These are phyloP conservation scores for Ceratobasidium sp. DNA, from an alignment of 1,284 basidiomycete genomes.

Conservation along the genomic window DNA sequence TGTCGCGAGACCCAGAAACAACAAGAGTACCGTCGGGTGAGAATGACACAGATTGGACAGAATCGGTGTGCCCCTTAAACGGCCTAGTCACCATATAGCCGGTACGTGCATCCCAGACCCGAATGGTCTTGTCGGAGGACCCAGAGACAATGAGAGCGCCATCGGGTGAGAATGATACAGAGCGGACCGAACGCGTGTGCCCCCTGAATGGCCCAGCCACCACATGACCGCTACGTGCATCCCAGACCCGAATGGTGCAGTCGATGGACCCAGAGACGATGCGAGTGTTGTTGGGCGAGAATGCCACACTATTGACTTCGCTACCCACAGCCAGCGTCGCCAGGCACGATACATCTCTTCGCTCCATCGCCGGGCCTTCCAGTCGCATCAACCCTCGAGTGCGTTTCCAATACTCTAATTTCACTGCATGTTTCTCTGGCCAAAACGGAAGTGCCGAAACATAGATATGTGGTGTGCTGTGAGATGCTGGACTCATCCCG, in stretches of 20 bases:
- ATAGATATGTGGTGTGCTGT: conserved; percentile 7
- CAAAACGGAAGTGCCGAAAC: background rate
- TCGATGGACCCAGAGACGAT: conserved; percentile 46
- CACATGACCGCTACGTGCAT: conserved; percentile 53
- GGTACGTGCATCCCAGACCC: conserved; percentile 29
- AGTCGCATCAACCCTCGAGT: background rate
- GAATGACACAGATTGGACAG: background rate
- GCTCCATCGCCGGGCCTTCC: background rate
- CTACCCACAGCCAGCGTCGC: background rate
- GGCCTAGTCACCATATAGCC: conserved; percentile 12
- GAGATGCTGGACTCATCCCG: background rate
- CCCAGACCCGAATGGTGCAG: conserved; percentile 62
- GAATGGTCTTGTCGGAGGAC: conserved; percentile 19
- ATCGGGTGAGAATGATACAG: conserved; percentile 24
- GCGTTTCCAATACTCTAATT: background rate
- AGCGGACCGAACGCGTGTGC: conserved; percentile 15
- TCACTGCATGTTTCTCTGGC: background rate
- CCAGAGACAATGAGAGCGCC: conserved; percentile 16
- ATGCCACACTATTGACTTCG: background rate
- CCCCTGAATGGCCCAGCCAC: conserved; percentile 1
- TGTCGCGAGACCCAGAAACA: conserved; percentile 18
- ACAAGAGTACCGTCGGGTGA: conserved; percentile 15
- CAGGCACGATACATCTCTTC: background rate
- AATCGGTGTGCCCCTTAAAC: conserved; percentile 50
- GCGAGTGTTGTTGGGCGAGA: background rate